Conservation (phyloP, 176 grass and related monocot genomes). For the Lolium perenne region DNA sequence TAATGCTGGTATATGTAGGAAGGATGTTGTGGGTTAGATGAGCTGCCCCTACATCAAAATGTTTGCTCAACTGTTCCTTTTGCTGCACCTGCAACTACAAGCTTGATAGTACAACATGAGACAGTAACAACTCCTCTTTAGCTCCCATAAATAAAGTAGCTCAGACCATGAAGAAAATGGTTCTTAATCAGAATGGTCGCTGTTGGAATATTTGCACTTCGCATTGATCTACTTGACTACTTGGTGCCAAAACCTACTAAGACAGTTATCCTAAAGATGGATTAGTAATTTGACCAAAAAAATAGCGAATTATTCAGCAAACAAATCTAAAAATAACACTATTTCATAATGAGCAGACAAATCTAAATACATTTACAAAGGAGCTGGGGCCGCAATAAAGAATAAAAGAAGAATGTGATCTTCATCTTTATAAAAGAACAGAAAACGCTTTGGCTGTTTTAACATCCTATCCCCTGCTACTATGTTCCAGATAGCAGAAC, state of each 20-base stretch:
- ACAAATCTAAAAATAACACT: background rate
- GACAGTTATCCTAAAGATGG: conserved; percentile 12
- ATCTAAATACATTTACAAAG: conserved; percentile 67
- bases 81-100: conserved; percentile 45
- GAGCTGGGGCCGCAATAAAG: conserved; percentile 46
- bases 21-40: conserved; percentile 63
- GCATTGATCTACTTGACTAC: conserved; percentile 14
- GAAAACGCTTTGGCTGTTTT: conserved; percentile 50
- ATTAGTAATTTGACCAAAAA: conserved; percentile 55
- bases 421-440: conserved; percentile 58
- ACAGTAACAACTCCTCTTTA: conserved; percentile 53
- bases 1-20: conserved; percentile 50
- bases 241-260: conserved; percentile 12
- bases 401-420: conserved; percentile 73
- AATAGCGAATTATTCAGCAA: conserved; percentile 61
- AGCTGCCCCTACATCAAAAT: conserved; percentile 73
- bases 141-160: background rate
- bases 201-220: conserved; percentile 29
- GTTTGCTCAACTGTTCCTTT: conserved; percentile 81
- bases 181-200: conserved; percentile 32
- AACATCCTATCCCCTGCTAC: conserved; percentile 58
- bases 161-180: conserved; percentile 40
- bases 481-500: conserved; percentile 37
- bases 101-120: conserved; percentile 35
- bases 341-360: conserved; percentile 25